Conservation (phyloP, 805 yeast genomes). For the Debaryomyces tyrocola region DNA sequence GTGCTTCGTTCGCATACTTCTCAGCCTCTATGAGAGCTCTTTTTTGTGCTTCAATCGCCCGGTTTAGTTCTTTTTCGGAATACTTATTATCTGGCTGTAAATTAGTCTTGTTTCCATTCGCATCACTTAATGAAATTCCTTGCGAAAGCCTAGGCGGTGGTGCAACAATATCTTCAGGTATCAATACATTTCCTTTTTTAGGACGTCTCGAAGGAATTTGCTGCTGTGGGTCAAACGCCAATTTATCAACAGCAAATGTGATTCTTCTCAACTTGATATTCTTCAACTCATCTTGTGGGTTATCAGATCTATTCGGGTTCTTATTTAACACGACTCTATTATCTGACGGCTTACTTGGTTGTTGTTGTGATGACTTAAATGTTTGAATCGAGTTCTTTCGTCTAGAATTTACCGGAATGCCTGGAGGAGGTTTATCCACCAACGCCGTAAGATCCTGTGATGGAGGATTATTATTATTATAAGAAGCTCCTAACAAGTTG, state of each 20-base stretch:
- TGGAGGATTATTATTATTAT: neutral
- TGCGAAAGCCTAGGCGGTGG: conserved; percentile 63
- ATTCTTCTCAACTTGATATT: conserved; percentile 56
- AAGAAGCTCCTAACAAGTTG: conserved; percentile 6
- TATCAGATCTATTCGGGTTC: conserved; percentile 39
- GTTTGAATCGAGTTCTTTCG: conserved; percentile 9
- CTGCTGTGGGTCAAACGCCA: conserved; percentile 74
- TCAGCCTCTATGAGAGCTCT: conserved; percentile 59
- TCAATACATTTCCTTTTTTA: conserved; percentile 49
- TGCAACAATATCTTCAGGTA: conserved; percentile 66
- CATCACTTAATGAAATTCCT: conserved; percentile 58
- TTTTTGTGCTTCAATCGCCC: conserved; percentile 61
- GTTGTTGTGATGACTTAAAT: neutral
- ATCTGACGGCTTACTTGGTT: neutral
- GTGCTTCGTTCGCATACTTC: conserved; percentile 76
- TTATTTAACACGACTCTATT: conserved; percentile 43
- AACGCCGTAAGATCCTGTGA: conserved; percentile 22
- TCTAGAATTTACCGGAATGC: conserved; percentile 11
- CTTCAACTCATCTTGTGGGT: conserved; percentile 34
- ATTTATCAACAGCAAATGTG: conserved; percentile 72
- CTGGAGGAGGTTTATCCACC: conserved; percentile 27
- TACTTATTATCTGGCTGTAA: conserved; percentile 19
- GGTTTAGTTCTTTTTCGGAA: conserved; percentile 48
- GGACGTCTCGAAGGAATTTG: conserved; percentile 61
- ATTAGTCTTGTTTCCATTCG: conserved; percentile 27